phyloP scores from a whole-genome alignment of 441 rosid genomes.

The Corymbia citriodora region DNA sequence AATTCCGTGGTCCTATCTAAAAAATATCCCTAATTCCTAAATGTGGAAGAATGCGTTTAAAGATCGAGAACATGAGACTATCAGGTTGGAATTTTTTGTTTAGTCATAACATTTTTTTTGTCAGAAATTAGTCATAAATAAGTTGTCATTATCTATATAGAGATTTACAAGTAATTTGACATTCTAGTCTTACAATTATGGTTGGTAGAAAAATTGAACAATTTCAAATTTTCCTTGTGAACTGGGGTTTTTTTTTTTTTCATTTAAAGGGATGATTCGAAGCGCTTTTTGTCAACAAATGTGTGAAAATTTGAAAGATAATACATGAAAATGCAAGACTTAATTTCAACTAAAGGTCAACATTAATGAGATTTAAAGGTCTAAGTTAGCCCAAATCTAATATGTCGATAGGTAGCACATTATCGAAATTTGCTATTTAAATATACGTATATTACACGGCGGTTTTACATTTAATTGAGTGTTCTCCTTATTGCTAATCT shows the following conservation, averaged over 20 bases:
- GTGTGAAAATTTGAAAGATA: too few species aligned
- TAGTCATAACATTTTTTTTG: too few species aligned
- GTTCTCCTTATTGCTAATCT: neutral
- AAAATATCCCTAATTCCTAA: neutral
- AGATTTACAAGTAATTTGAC: neutral
- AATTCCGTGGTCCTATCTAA: too few species aligned
- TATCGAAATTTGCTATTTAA: neutral
- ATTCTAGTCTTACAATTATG: neutral
- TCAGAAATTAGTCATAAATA: neutral
- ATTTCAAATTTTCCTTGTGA: neutral
- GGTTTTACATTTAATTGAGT: accelerated
- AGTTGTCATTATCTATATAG: neutral
- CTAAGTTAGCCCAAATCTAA: too few species aligned
- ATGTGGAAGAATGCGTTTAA: neutral
- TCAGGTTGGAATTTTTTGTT: too few species aligned
- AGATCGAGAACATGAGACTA: too few species aligned
- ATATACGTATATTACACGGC: neutral
- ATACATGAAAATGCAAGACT: too few species aligned
- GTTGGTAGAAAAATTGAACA: neutral
- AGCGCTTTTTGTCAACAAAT: neutral
- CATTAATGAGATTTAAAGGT: too few species aligned
- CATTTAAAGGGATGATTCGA: neutral
- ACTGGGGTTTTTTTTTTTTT: neutral
- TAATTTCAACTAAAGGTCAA: too few species aligned
- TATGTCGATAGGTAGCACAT: too few species aligned